These are phyloP conservation scores for Hymenoscyphus scutula DNA, from an alignment of 2,329 filamentous ascomycete species.

Conservation along the genomic window DNA sequence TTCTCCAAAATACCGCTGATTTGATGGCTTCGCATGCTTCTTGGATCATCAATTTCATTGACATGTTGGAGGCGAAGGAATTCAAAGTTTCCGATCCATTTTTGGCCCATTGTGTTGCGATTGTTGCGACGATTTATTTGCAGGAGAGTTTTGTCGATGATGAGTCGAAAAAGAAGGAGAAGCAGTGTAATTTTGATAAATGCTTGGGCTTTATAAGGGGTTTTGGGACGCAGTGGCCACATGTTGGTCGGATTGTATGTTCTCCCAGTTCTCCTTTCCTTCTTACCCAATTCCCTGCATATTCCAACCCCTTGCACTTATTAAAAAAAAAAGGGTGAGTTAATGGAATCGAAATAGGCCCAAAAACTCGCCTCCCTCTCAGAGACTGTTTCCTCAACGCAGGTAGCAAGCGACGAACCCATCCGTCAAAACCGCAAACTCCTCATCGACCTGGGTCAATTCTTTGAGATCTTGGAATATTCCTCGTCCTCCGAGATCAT, in stretches of 20 bases:
- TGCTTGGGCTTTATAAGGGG: conserved; percentile 44
- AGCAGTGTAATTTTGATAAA: conserved; percentile 44
- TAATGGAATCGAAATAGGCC: conserved; percentile 35
- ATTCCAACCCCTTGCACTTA: too few species aligned
- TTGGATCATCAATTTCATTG: conserved; percentile 53
- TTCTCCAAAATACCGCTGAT: conserved; percentile 52
- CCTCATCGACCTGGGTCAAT: conserved; percentile 45
- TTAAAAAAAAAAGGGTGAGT: neutral
- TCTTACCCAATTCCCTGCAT: neutral
- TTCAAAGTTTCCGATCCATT: conserved; percentile 48
- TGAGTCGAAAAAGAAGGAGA: conserved; percentile 39
- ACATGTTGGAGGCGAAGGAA: conserved; percentile 44
- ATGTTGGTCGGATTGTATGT: conserved; percentile 43
- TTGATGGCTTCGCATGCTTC: conserved; percentile 49
- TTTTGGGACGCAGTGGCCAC: conserved; percentile 45
- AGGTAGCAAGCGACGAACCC: conserved; percentile 34
- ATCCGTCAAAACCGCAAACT: conserved; percentile 37
- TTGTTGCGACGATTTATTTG: conserved; percentile 53
- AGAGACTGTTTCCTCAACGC: conserved; percentile 45
- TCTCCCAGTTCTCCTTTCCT: neutral
- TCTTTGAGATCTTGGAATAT: conserved; percentile 50
- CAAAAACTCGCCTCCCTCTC: conserved; percentile 43
- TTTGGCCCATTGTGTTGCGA: conserved; percentile 48
- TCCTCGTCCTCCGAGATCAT: conserved; percentile 41
- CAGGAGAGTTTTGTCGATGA: conserved; percentile 50